A percentile compares a stretch with the other conserved stretches of the same genome.
Conservation (phyloP, 306 rosid genomes). For the Quercus engelmannii region DNA sequence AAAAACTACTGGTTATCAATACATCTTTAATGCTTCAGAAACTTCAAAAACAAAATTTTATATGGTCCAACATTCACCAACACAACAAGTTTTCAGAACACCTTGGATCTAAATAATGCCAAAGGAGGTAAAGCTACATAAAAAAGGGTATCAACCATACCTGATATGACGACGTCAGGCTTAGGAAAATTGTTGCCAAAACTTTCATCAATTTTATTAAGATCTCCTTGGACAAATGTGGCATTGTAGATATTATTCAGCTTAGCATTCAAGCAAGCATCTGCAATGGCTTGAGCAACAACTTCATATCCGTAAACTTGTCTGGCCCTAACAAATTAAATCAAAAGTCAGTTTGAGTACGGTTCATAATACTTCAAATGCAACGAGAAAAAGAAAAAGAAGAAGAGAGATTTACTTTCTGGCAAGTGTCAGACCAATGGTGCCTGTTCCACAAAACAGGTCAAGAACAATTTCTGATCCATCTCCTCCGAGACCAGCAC, state of each 20-base stretch:
- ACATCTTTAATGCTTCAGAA: no score
- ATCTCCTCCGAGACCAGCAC: constrained; percentile 78
- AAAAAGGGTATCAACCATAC: constrained; percentile 28
- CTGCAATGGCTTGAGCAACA: constrained; percentile 80
- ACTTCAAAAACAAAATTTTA: no score
- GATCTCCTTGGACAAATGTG: constrained; percentile 89
- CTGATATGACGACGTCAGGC: constrained; percentile 90
- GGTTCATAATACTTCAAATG: neutral
- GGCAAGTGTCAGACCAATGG: constrained; percentile 92
- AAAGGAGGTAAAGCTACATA: neutral
- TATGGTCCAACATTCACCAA: no score
- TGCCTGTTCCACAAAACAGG: constrained; percentile 98
- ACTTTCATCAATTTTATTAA: constrained; percentile 81
- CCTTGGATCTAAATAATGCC: neutral
- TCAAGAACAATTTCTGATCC: constrained; percentile 91
- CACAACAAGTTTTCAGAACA: neutral
- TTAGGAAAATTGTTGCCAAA: constrained; percentile 83
- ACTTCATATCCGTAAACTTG: constrained; percentile 96
- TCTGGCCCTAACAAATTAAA: constrained; percentile 46
- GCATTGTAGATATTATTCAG: constrained; percentile 78
- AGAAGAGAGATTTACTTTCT: constrained; percentile 49
- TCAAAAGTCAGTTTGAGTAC: constrained; percentile 15
- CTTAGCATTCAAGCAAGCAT: constrained; percentile 77
- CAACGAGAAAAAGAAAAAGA: neutral
- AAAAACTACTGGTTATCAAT: no score